Percentiles rank a stretch among this genome's conserved stretches.
phyloP scores from a whole-genome alignment of 2,329 filamentous ascomycete species.

The Stachybotrys elegans region DNA sequence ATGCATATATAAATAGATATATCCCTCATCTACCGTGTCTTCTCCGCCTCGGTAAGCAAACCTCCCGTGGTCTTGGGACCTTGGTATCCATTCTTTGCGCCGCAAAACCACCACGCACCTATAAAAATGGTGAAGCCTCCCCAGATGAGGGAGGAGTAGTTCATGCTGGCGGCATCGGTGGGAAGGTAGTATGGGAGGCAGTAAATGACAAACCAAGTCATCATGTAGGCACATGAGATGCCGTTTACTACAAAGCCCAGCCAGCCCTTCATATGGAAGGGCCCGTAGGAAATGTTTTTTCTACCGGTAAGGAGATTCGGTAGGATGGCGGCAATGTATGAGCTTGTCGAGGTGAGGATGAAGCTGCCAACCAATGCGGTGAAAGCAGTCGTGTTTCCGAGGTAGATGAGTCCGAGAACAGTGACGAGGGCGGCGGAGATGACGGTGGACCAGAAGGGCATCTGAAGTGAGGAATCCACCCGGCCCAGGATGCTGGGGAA shows the following conservation, averaged over 20 bases:
- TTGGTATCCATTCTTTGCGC: slow-evolving; percentile 14
- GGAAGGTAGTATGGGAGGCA: slow-evolving; percentile 51
- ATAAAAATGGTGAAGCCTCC: slow-evolving; percentile 35
- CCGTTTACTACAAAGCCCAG: slow-evolving; percentile 47
- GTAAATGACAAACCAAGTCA: slow-evolving; percentile 58
- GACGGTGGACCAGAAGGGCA: slow-evolving; percentile 41
- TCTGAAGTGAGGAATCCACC: slow-evolving; percentile 23
- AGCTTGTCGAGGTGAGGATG: slow-evolving; percentile 28
- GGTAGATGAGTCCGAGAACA: slow-evolving; percentile 57
- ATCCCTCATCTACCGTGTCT: neutral
- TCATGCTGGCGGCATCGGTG: slow-evolving; percentile 43
- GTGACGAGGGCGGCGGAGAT: slow-evolving; percentile 40
- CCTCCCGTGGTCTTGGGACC: neutral
- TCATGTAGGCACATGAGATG: slow-evolving; percentile 51
- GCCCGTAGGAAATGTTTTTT: slow-evolving; percentile 40
- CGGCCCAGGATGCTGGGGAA: slow-evolving; percentile 21
- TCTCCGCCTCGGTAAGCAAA: neutral
- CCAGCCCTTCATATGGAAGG: slow-evolving; percentile 48
- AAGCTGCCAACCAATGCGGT: slow-evolving; percentile 56
- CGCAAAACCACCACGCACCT: slow-evolving; percentile 34
- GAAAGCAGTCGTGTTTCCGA: slow-evolving; percentile 63
- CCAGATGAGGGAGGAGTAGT: slow-evolving; percentile 42
- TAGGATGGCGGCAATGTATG: slow-evolving; percentile 58
- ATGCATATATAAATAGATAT: too few species aligned
- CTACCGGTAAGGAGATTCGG: slow-evolving; percentile 44